Evolutionary conservation across 2,329 filamentous ascomycete species (phyloP), one percentile per base, ranked within the genome.

Genomic region (Xylariaceae sp.): DNA sequence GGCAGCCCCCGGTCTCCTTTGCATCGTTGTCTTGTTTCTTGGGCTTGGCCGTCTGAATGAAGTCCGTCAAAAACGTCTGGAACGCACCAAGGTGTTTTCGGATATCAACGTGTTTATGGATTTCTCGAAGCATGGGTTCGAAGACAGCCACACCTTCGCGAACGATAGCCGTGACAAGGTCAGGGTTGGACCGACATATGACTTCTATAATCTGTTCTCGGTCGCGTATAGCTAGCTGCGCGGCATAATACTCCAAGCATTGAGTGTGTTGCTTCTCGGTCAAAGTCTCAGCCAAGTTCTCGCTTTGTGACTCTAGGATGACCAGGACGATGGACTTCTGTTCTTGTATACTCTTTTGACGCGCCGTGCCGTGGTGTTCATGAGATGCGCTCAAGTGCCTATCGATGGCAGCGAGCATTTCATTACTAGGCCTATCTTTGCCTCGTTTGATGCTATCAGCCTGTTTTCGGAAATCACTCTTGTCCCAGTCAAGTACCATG

Each of bases 21-120:
- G 43, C 34, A 6, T 30, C 48, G 28, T 64, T 66, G 26, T 64
- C 67, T 58, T 69, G 63, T 41, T 65, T 66, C 40, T 65, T 69
- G 56, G 72, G 65, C 49, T 72, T 73, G 53, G 69, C 71, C 3
- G 71, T 67, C 47, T 79, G 78, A 59, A 93, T 78, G 43, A 90
- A 75, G 48, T 89, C 86, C 4, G 77, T 75, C 17, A 90, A 59
- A 54, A 93, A 89, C 9, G 66, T 69, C 57, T 90, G 80, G 2
- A 78, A 68, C 28, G 87, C 80, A 29, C 74, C 73, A 6, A 91
- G 62, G 16, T 87, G 85, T 30, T 80, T 80, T 26, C 78, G 79
- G 4, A 91, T 71, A 54, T 90, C 83, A 18, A 89, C 75, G 2
- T 77, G 76, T 40, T 85, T 76, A 58, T 91, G 87, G 6, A 90